Evolutionary conservation across 495 filamentous ascomycete species (phyloP).

Genomic region (Hyaloscypha bicolor): DNA sequence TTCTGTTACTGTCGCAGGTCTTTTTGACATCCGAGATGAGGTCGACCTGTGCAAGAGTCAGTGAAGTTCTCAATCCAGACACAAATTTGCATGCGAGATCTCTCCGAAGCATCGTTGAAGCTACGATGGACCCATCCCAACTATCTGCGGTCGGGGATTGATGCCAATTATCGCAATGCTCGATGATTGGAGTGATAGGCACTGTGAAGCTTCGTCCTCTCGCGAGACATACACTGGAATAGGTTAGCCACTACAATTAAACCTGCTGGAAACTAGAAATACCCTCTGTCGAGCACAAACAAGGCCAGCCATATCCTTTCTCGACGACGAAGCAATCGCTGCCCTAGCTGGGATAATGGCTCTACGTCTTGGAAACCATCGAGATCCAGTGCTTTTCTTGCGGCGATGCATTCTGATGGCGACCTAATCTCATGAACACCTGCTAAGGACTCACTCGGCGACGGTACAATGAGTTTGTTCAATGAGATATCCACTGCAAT

Average conservation of each 20-base stretch:
- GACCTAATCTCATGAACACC: slow-evolving; percentile 50
- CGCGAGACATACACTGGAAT: slow-evolving; percentile 63
- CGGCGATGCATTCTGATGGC: slow-evolving; percentile 66
- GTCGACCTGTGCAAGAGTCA: slow-evolving; percentile 48
- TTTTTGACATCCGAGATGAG: slow-evolving; percentile 61
- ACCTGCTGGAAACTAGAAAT: slow-evolving; percentile 18
- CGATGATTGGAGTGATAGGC: slow-evolving; percentile 62
- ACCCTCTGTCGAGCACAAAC: slow-evolving; percentile 75
- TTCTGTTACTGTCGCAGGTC: slow-evolving; percentile 62
- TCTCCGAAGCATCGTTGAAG: slow-evolving; percentile 66
- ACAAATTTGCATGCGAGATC: slow-evolving; percentile 54
- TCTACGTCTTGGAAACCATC: slow-evolving; percentile 69
- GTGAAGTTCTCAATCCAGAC: not conserved
- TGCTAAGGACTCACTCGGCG: slow-evolving; percentile 49
- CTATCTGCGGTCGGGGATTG: slow-evolving; percentile 60
- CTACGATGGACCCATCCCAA: slow-evolving; percentile 69
- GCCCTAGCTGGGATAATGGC: slow-evolving; percentile 58
- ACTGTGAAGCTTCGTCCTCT: slow-evolving; percentile 69
- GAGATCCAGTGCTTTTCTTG: slow-evolving; percentile 62
- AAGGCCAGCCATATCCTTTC: slow-evolving; percentile 72
- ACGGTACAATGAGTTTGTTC: slow-evolving; percentile 66
- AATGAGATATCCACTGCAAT: slow-evolving; percentile 69
- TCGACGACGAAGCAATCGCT: slow-evolving; percentile 60
- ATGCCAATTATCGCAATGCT: slow-evolving; percentile 71
- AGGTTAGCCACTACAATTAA: slow-evolving; percentile 2